A percentile compares a stretch with the other conserved stretches of the same genome.
Conservation (phyloP, 257 asterid species). For the Schizonepeta tenuifolia region DNA sequence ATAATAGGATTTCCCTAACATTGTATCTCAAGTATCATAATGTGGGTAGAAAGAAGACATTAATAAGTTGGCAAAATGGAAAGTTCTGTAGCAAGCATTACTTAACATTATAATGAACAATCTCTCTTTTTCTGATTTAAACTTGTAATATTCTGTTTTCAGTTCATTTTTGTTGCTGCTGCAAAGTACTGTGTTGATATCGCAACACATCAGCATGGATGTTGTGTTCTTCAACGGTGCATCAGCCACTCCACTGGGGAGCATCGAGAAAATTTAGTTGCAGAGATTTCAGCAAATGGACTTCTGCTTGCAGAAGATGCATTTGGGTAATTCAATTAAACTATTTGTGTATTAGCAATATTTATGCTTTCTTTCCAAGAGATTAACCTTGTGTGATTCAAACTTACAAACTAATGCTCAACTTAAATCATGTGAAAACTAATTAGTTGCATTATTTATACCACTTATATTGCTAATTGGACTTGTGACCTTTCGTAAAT, state of each 20-base stretch:
- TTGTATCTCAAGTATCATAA: constrained; percentile 12
- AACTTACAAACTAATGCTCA: background rate
- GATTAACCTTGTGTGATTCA: background rate
- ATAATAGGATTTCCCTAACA: background rate
- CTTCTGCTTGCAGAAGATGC: constrained; percentile 94
- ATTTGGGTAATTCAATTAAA: constrained; percentile 65
- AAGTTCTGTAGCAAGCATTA: constrained; percentile 6
- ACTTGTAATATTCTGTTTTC: constrained; percentile 32
- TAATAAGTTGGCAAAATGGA: background rate
- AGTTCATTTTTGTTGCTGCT: constrained; percentile 92
- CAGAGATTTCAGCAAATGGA: constrained; percentile 75
- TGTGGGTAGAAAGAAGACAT: background rate
- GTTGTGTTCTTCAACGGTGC: constrained; percentile 95
- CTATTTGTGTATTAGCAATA: background rate
- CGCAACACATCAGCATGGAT: constrained; percentile 95
- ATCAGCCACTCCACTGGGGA: constrained; percentile 75
- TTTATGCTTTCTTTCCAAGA: constrained; percentile 17
- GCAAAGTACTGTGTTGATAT: constrained; percentile 88
- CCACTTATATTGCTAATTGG: background rate
- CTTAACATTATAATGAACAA: background rate
- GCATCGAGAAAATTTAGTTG: constrained; percentile 62
- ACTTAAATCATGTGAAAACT: background rate
- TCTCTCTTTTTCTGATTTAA: constrained; percentile 8
- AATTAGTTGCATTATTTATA: background rate
- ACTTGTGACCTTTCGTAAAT: background rate